A percentile compares a stretch with the other conserved stretches of the same genome.
Conservation (phyloP, 1,284 basidiomycete genomes). For the Apiotrichum domesticum region DNA sequence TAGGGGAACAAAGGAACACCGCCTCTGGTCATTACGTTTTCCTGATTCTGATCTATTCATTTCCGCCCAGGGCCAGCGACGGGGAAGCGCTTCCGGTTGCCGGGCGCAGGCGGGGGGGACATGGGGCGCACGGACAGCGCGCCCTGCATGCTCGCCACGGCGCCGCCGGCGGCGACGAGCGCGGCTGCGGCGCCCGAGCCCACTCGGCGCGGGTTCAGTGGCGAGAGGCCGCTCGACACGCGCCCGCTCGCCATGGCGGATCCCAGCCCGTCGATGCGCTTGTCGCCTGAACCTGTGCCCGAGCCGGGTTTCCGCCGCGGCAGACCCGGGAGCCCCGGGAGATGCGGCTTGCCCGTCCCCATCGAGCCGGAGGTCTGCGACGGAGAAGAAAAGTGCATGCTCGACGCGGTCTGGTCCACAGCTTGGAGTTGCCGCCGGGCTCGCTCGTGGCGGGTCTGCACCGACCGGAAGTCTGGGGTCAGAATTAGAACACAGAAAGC, state of each 20-base stretch:
- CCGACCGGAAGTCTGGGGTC: constrained; percentile 59
- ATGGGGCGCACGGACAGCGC: constrained; percentile 25
- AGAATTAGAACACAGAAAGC: not conserved
- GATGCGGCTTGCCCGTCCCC: not conserved
- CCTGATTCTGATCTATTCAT: too few relatives aligned
- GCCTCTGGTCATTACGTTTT: too few relatives aligned
- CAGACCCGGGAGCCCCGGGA: constrained; percentile 5
- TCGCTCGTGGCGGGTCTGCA: constrained; percentile 81
- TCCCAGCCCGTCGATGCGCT: constrained; percentile 6
- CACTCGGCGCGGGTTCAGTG: constrained; percentile 40
- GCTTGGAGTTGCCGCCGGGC: constrained; percentile 56
- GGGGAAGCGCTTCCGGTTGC: constrained; percentile 1
- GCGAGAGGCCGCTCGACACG: constrained; percentile 31
- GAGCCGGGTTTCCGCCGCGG: constrained; percentile 16
- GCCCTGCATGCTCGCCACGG: constrained; percentile 44
- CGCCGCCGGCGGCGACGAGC: constrained; percentile 28
- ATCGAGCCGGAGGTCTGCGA: constrained; percentile 25
- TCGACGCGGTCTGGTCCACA: constrained; percentile 18
- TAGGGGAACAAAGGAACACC: too few relatives aligned
- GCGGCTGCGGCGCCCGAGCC: constrained; percentile 19
- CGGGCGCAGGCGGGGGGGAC: constrained; percentile 21
- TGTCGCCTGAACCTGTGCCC: constrained; percentile 8
- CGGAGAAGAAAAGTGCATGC: constrained; percentile 35
- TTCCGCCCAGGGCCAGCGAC: not conserved
- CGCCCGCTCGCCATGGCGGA: constrained; percentile 1